Percentiles rank a stretch among this genome's conserved stretches.
Conservation (phyloP, 2,329 filamentous ascomycete genomes). For the Cladophialophora exuberans region DNA sequence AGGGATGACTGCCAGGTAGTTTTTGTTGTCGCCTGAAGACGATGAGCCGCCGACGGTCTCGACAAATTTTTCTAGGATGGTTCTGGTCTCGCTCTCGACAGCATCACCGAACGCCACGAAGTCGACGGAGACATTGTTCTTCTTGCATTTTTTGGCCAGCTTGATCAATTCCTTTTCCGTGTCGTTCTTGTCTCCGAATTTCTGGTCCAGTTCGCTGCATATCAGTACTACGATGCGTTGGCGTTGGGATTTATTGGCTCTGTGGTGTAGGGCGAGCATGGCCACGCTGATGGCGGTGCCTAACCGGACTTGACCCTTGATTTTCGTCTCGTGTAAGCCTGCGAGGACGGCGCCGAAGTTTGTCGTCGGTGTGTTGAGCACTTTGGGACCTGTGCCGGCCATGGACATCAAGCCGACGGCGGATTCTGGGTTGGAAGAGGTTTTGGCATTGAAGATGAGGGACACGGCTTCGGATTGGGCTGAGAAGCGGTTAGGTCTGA, state of each 20-base stretch:
- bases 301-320: slow-evolving; percentile 83
- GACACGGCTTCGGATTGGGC: slow-evolving; percentile 94
- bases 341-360: slow-evolving; percentile 96
- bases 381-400: slow-evolving; percentile 96
- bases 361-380: slow-evolving; percentile 92
- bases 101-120: slow-evolving; percentile 94
- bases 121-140: slow-evolving; percentile 90
- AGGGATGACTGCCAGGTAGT: slow-evolving; percentile 85
- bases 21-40: slow-evolving; percentile 91
- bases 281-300: slow-evolving; percentile 95
- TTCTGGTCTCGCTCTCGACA: slow-evolving; percentile 76
- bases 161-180: slow-evolving; percentile 85
- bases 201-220: slow-evolving; percentile 74
- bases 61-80: slow-evolving; percentile 92
- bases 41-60: slow-evolving; percentile 76
- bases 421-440: slow-evolving; percentile 92
- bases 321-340: slow-evolving; percentile 90
- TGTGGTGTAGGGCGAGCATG: slow-evolving; percentile 89
- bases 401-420: slow-evolving; percentile 98
- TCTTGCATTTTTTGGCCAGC: slow-evolving; percentile 98
- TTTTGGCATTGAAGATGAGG: slow-evolving; percentile 94
- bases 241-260: slow-evolving; percentile 95
- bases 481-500: slow-evolving; percentile 88
- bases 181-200: slow-evolving; percentile 58
- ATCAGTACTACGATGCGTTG: slow-evolving; percentile 97